A percentile compares a stretch with the other conserved stretches of the same genome.
These are phyloP conservation scores for Triticum timopheevii DNA, from an alignment of 176 grass and related monocot species.

Conservation along the genomic window DNA sequence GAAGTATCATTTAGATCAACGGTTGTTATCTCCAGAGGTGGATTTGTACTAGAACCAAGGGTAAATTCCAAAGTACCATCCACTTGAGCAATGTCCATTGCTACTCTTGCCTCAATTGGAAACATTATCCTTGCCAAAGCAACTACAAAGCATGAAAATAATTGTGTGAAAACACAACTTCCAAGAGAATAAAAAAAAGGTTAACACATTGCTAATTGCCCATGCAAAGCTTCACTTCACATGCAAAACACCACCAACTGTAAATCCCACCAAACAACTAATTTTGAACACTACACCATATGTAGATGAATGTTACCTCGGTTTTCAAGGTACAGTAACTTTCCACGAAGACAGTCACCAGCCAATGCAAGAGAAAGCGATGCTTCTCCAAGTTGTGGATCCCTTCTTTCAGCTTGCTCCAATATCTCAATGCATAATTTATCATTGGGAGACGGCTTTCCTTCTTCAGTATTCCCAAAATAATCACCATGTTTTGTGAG, in stretches of 20 bases:
- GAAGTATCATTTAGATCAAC: constrained; percentile 65
- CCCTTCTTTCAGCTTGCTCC: constrained; percentile 88
- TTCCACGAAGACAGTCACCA: constrained; percentile 66
- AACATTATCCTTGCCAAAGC: constrained; percentile 84
- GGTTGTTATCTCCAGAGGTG: constrained; percentile 8
- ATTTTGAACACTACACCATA: neutral
- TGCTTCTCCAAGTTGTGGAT: constrained; percentile 77
- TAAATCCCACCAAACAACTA: neutral
- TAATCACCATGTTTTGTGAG: constrained; percentile 68
- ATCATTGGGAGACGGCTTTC: constrained; percentile 66
- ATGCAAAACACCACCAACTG: neutral
- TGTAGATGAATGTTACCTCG: constrained; percentile 57
- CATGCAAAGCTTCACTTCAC: neutral
- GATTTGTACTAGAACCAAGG: constrained; percentile 32
- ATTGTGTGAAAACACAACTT: neutral
- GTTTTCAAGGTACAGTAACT: constrained; percentile 86
- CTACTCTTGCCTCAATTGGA: constrained; percentile 73
- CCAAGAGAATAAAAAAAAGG: neutral
- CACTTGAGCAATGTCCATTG: constrained; percentile 88
- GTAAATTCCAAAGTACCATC: constrained; percentile 79
- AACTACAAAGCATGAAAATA: constrained; percentile 54
- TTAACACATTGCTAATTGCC: neutral
- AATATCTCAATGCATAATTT: constrained; percentile 90
- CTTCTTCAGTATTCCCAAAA: constrained; percentile 50
- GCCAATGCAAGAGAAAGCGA: constrained; percentile 80